phyloP scores from a whole-genome alignment of 257 asterid genomes.

The Phtheirospermum japonicum region DNA sequence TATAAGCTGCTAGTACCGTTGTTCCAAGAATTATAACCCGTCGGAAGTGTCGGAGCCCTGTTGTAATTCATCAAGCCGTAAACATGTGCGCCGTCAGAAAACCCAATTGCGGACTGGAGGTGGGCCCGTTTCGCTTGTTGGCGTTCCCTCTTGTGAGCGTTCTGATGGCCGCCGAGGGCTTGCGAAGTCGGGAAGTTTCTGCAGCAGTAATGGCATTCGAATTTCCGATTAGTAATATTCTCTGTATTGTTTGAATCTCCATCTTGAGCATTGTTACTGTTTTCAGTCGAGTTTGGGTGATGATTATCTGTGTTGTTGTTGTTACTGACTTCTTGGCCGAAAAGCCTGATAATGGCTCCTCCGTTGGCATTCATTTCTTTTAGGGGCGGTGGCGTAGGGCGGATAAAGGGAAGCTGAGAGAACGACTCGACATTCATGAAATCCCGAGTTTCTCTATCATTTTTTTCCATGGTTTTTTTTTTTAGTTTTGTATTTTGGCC shows the following conservation, averaged over 20 bases:
- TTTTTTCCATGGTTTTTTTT: slow-evolving; percentile 49
- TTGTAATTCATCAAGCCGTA: slow-evolving; percentile 55
- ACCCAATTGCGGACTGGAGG: slow-evolving; percentile 42
- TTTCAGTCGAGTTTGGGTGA: slow-evolving; percentile 22
- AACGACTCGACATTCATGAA: slow-evolving; percentile 87
- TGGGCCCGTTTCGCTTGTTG: slow-evolving; percentile 83
- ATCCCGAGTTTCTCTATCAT: slow-evolving; percentile 68
- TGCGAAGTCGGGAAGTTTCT: slow-evolving; percentile 91
- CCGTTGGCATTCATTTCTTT: slow-evolving; percentile 29
- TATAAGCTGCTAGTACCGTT: neutral
- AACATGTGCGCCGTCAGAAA: slow-evolving; percentile 37
- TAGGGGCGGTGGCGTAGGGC: slow-evolving; percentile 39
- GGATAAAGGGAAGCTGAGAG: slow-evolving; percentile 90
- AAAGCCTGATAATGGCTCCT: slow-evolving; percentile 51
- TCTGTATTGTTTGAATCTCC: neutral
- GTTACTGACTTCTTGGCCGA: slow-evolving; percentile 73
- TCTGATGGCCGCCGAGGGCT: slow-evolving; percentile 95
- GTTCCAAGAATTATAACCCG: slow-evolving; percentile 25
- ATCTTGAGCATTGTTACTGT: neutral
- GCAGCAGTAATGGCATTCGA: slow-evolving; percentile 88
- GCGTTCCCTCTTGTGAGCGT: slow-evolving; percentile 88
- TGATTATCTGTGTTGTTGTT: neutral
- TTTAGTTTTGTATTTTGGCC: neutral
- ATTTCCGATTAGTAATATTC: slow-evolving; percentile 39
- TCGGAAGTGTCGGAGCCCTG: slow-evolving; percentile 28